Evolutionary conservation across 2,329 filamentous ascomycete species (phyloP), one percentile per base, ranked within the genome.

Genomic region (Colletotrichum theobromicola): DNA sequence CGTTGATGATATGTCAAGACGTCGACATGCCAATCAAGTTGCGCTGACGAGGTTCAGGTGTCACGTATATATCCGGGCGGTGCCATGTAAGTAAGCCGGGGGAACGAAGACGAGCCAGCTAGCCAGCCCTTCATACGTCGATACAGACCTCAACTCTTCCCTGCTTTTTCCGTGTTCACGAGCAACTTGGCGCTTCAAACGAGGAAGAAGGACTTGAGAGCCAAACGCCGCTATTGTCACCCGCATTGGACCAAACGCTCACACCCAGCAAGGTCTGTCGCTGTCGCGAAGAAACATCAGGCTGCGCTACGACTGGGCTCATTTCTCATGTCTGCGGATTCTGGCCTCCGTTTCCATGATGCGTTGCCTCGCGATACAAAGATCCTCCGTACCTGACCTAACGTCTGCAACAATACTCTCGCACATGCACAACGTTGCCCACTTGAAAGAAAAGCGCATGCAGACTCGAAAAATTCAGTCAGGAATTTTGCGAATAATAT

Each of bases 1-100:
- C 21, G 42, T 53, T 32, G 53, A 53, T 55, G 57, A 64, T 30
- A 53, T 24, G 53, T 55, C 26, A 30, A 37, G 42, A 58, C 21
- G 21, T 32, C 10, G 37, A 21, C n/a, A 34, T 63, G 42, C 72
- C 68, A 72, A 75, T 75, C 68, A 75, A 58, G 28, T 58, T 24
- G 53, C 34, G 46, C 34, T 60, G 62, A 67, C 35, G 63, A 66
- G 37, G 62, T 72, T 63, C 53, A 46, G 69, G 62, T 72, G 68
- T 72, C 61, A 74, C 72, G 62, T 72, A 74, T 63, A 72, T 67
- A 67, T 67, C 61, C 63, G 57, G 68, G 72, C 68, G 30, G 57
- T 74, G 72, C 72, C 72, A 28, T 66, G 53, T 61, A 72, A 67
- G 62, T 37, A 75, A 72, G 68, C 68, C 34, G 69, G 64, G 69